Conservation (phyloP, 2,329 filamentous ascomycete genomes). For the Metarhizium guizhouense region DNA sequence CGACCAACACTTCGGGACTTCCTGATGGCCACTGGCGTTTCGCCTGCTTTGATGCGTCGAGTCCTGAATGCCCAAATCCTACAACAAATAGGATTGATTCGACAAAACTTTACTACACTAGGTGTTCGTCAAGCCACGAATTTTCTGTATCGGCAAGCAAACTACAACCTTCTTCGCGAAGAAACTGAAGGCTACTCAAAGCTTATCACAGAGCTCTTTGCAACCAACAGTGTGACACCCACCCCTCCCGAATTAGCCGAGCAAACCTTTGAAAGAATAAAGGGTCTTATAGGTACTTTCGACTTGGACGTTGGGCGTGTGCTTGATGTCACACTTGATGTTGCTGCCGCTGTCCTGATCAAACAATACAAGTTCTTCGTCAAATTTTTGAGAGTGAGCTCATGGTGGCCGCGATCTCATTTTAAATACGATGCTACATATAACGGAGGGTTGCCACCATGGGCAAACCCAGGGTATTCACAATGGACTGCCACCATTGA, state of each 20-base stretch:
- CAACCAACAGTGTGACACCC: conserved; percentile 66
- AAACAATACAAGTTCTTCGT: conserved; percentile 93
- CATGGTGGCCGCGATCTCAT: conserved; percentile 82
- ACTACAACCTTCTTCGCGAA: conserved; percentile 91
- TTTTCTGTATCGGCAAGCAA: conserved; percentile 86
- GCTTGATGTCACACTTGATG: conserved; percentile 87
- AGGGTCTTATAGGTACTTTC: conserved; percentile 92
- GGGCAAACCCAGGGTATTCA: conserved; percentile 68
- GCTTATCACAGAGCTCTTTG: conserved; percentile 90
- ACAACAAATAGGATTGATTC: conserved; percentile 68
- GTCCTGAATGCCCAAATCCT: conserved; percentile 75
- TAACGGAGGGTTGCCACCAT: conserved; percentile 64
- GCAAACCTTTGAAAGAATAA: conserved; percentile 83
- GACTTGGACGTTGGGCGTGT: conserved; percentile 93
- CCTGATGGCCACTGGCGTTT: conserved; percentile 63
- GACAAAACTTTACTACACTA: conserved; percentile 74
- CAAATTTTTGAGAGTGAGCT: conserved; percentile 82
- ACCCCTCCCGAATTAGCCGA: conserved; percentile 69
- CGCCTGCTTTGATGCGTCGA: conserved; percentile 63
- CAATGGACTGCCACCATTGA: conserved; percentile 58
- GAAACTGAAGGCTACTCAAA: conserved; percentile 97
- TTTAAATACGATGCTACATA: conserved; percentile 30
- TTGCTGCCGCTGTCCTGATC: conserved; percentile 87
- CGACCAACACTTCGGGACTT: conserved; percentile 53
- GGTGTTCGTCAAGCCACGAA: conserved; percentile 88